Evolutionary conservation across 176 grass and related monocot species (phyloP).

Genomic region (Urochloa ruziziensis): DNA sequence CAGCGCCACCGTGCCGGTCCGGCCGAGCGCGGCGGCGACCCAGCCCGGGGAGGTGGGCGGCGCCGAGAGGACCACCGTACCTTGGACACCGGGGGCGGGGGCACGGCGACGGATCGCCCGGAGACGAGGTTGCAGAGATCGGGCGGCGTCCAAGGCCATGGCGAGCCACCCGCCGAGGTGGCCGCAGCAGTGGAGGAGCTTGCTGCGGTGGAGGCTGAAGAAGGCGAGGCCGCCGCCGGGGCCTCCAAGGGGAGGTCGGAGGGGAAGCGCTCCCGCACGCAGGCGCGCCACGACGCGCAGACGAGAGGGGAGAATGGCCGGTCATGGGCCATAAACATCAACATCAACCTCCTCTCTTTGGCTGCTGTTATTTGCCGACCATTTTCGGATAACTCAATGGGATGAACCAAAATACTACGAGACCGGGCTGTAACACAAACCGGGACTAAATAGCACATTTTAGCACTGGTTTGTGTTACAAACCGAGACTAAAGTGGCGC

Average conservation of each 20-base stretch:
- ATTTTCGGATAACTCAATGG: too few species aligned
- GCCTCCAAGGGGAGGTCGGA: slow-evolving; percentile 34
- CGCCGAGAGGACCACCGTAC: slow-evolving; percentile 33
- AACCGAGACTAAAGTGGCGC: too few species aligned
- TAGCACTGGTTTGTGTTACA: too few species aligned
- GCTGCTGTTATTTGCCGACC: too few species aligned
- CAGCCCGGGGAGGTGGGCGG: slow-evolving; percentile 20
- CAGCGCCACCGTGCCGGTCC: slow-evolving; percentile 19
- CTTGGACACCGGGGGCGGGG: slow-evolving; percentile 7
- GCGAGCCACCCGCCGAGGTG: slow-evolving; percentile 32
- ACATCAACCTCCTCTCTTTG: too few species aligned
- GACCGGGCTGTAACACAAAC: too few species aligned
- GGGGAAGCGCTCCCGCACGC: slow-evolving; percentile 20
- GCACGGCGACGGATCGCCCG: neutral
- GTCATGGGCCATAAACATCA: too few species aligned
- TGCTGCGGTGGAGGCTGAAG: slow-evolving; percentile 31
- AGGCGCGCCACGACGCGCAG: slow-evolving; percentile 38
- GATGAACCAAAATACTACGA: too few species aligned
- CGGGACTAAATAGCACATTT: too few species aligned
- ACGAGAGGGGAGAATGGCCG: too few species aligned
- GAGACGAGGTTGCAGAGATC: slow-evolving; percentile 16
- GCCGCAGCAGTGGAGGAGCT: slow-evolving; percentile 41
- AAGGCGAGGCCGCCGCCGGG: slow-evolving; percentile 20
- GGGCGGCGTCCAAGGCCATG: slow-evolving; percentile 30
- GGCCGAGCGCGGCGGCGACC: slow-evolving; percentile 30